A percentile compares a stretch with the other conserved stretches of the same genome.
Evolutionary conservation across 2,329 filamentous ascomycete genomes (phyloP).

Genomic region (Hypomyces rosellus): DNA sequence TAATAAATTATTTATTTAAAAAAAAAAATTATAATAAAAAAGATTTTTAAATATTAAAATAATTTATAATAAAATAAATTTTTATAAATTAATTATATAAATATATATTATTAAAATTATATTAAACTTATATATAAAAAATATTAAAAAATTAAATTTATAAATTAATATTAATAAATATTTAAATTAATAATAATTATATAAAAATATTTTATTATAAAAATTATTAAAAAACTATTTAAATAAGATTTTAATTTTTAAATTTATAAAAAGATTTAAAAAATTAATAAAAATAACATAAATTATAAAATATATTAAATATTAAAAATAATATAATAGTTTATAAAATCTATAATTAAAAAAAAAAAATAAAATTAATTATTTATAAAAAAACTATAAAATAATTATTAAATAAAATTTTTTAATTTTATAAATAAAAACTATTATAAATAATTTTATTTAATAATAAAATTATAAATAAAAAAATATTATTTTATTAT

Average conservation of each 20-base stretch:
- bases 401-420: background rate
- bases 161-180: background rate
- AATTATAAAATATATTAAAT: background rate
- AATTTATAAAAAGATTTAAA: background rate
- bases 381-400: background rate
- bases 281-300: background rate
- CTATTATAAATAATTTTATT: background rate
- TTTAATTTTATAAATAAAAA: background rate
- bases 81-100: background rate
- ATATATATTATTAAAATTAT: background rate
- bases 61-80: background rate
- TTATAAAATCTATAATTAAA: background rate
- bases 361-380: background rate
- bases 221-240: background rate
- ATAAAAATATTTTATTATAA: background rate
- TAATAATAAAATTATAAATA: background rate
- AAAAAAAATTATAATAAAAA: background rate
- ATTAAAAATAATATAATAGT: background rate
- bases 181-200: background rate
- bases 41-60: background rate
- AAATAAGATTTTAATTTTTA: background rate
- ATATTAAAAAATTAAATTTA: background rate
- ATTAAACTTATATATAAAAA: background rate
- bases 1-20: background rate
- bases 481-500: no score